Percentiles rank a stretch among this genome's conserved stretches.
phyloP scores from a whole-genome alignment of 129 eudicot species.

The Solidago caesia region DNA sequence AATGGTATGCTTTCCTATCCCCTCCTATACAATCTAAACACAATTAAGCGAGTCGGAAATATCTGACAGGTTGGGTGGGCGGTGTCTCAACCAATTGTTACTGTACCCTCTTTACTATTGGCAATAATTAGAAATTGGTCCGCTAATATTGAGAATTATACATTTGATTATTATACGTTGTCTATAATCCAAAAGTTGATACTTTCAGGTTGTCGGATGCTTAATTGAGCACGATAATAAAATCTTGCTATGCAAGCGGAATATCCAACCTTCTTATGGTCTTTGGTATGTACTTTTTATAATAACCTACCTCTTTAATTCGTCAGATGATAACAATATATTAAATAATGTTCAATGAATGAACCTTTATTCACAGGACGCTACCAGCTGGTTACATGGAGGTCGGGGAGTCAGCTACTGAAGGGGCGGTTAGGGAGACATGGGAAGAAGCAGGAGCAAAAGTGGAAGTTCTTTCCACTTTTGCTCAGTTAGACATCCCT shows the following conservation, averaged over 20 bases:
- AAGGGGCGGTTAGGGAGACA: constrained; percentile 92
- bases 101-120: background rate
- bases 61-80: too few species aligned
- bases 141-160: background rate
- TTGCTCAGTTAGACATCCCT: constrained; percentile 96
- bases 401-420: constrained; percentile 90
- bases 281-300: constrained; percentile 61
- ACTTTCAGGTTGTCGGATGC: constrained; percentile 87
- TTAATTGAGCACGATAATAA: constrained; percentile 92
- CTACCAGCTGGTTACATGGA: constrained; percentile 99
- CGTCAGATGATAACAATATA: too few species aligned
- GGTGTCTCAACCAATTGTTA: background rate
- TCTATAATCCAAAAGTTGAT: constrained; percentile 21
- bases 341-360: background rate
- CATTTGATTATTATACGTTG: background rate
- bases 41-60: background rate
- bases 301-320: too few species aligned
- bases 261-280: constrained; percentile 93
- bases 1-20: constrained; percentile 50
- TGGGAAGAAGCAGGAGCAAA: constrained; percentile 96
- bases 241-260: constrained; percentile 86
- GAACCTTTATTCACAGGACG: constrained; percentile 53
- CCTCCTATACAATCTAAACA: background rate
- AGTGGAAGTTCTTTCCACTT: constrained; percentile 76
- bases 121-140: background rate